phyloP scores from a whole-genome alignment of 2,329 filamentous ascomycete species.

The Apiospora arundinis region DNA sequence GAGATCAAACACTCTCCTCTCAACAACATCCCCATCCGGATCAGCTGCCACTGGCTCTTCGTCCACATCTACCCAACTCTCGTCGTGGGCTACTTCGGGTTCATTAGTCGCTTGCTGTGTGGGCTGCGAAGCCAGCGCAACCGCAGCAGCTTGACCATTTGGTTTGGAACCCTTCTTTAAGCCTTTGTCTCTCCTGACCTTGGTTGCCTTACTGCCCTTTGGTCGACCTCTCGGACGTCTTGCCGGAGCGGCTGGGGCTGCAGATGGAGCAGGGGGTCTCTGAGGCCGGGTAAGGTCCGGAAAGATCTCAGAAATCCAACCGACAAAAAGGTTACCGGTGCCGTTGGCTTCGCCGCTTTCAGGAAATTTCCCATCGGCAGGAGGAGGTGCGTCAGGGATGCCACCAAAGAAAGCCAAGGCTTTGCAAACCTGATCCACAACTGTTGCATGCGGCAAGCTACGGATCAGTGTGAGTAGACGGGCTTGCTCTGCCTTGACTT shows the following conservation, averaged over 20 bases:
- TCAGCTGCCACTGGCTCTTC: slow-evolving; percentile 41
- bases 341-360: slow-evolving; percentile 63
- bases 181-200: slow-evolving; percentile 55
- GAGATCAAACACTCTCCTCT: slow-evolving; percentile 32
- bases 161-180: slow-evolving; percentile 52
- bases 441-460: slow-evolving; percentile 58
- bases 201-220: slow-evolving; percentile 61
- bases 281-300: slow-evolving; percentile 48
- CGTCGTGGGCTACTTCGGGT: slow-evolving; percentile 38
- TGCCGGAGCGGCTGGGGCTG: slow-evolving; percentile 29
- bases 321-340: slow-evolving; percentile 62
- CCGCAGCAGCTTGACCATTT: slow-evolving; percentile 33
- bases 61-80: slow-evolving; percentile 55
- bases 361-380: slow-evolving; percentile 58
- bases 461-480: slow-evolving; percentile 63
- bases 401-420: slow-evolving; percentile 69
- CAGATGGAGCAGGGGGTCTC: slow-evolving; percentile 31
- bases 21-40: slow-evolving; percentile 38
- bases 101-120: slow-evolving; percentile 31
- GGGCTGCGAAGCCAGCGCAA: slow-evolving; percentile 26
- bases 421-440: slow-evolving; percentile 69
- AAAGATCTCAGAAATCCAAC: slow-evolving; percentile 70
- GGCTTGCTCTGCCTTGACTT: slow-evolving; percentile 65
- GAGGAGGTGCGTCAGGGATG: slow-evolving; percentile 60
- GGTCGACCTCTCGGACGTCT: slow-evolving; percentile 60